Percentiles rank a stretch among this genome's conserved stretches.
phyloP scores from a whole-genome alignment of 768 basidiomycete species.

The Leccinum rimulosum region DNA sequence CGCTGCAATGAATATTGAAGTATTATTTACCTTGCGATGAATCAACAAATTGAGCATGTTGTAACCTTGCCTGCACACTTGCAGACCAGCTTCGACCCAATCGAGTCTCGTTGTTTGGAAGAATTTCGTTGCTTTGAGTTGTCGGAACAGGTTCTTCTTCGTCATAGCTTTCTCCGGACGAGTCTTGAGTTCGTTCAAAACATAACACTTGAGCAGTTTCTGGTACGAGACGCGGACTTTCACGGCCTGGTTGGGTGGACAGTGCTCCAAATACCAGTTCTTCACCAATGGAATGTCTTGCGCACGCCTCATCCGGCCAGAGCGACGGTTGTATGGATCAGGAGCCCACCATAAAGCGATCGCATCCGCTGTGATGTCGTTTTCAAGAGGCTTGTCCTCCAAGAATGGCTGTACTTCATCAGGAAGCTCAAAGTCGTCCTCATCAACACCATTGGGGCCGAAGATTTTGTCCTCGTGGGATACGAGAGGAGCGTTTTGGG shows the following conservation, averaged over 20 bases:
- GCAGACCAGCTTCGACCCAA: conserved; percentile 98
- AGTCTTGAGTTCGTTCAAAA: conserved; percentile 90
- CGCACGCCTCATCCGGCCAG: conserved; percentile 88
- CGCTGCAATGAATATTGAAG: not conserved
- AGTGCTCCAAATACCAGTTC: conserved; percentile 98
- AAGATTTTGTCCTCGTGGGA: conserved; percentile 93
- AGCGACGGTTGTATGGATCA: conserved; percentile 90
- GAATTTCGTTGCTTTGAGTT: conserved; percentile 98
- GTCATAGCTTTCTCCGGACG: conserved; percentile 94
- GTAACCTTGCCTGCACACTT: conserved; percentile 98
- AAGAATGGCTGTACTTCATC: conserved; percentile 79
- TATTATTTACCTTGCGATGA: conserved; percentile 79
- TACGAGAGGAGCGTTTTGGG: conserved; percentile 80
- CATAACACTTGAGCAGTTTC: conserved; percentile 93
- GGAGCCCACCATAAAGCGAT: conserved; percentile 99
- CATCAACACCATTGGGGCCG: conserved; percentile 80
- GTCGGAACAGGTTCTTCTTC: conserved; percentile 95
- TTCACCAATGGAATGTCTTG: conserved; percentile 96
- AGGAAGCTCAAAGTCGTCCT: conserved; percentile 86
- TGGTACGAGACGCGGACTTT: conserved; percentile 99
- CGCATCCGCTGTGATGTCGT: conserved; percentile 90
- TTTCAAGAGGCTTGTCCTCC: conserved; percentile 74
- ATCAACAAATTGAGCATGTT: conserved; percentile 99
- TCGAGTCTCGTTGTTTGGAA: conserved; percentile 98
- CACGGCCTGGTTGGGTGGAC: conserved; percentile 92